Evolutionary conservation across 805 yeast genomes (phyloP), one percentile per base, ranked within the genome.

Genomic region (Saturnispora saitoi): DNA sequence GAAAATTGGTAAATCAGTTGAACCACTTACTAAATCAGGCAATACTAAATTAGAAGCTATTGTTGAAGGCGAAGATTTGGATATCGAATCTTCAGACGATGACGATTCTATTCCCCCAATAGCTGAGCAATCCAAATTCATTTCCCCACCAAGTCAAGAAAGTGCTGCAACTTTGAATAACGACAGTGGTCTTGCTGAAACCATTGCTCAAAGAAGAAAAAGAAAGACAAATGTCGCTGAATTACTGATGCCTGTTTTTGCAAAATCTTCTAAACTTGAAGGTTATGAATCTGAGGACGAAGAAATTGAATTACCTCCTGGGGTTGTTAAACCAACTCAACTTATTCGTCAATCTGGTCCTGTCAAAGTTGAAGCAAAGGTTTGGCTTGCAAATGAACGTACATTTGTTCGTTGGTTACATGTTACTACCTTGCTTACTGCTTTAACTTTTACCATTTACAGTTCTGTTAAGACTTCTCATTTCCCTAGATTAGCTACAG

Each of bases 361-460:
- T 1, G 78, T 89, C 48, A 89, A 86, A 67, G 90, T 93, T 50
- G 99, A 93, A 70, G 95, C 98, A 29, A 93, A 93, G 63, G 99
- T 93, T 12, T 93, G 98, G 97, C 74, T 93, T 54, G 99, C 99
- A 28, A 93, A 93, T 62, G 99, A 93, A 70, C 83, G 99, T 66
- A 93, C 99, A 3, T 91, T 90, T 70, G 83, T 87, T 71, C 78
- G 95, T 66, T 93, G 99, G 99, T 72, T 93, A 55, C 89, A 84
- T 53, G 91, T 91, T 20, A 85, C 95, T 12, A 80, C 95, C 0
- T 70, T 93, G 62, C 73, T 93, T 56, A 81, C 95, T 19, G 81
- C 90, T 0, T 69, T 93, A 58, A 88, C 98, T 0, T 89, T 90
- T 61, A 75, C 71, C 14, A 77, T 93, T 48, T 86, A 86, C 69